Evolutionary conservation across 1,139 yeast species (phyloP), one percentile per base, ranked within the genome.

Genomic region (Suhomyces chickasaworum): DNA sequence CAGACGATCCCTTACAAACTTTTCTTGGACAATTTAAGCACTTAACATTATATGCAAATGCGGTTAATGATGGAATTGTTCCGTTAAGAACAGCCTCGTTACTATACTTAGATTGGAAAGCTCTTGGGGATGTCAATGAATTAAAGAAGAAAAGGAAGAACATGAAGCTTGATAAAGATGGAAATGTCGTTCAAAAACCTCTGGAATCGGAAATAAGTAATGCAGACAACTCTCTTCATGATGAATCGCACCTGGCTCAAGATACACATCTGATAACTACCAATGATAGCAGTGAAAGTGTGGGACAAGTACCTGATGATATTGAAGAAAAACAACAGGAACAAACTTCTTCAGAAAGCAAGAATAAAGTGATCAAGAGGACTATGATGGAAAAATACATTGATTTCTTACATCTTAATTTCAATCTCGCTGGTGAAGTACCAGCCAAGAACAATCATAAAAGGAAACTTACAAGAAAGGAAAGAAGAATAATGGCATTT

Each of bases 71-170:
- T 39, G 67, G 67, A 1, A 62, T 63, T 20, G 67, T 61, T 3
- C 66, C 67, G 1, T 47, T 63, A 18, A 51, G 67, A 15, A 63
- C 67, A 1, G 53, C 61, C 6, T 59, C 65, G 2, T 49, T 63
- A 31, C 44, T 63, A 22, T 63, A 60, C 33, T 48, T 63, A 34
- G 67, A 63, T 48, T 63, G 62, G 60, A 53, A 55, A 15, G 65
- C 65, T 1, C 49, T 63, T 21, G 75, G 74, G 1, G 70, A 69
- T 45, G 73, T 65, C 12, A 60, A 59, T 37, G 65, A 55, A 27
- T 53, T 67, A 36, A 63, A 60, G 47, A 52, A 50, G 31, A 50
- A 53, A 8, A 23, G 22, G 23, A 54, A 50, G 31, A 20, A 10
- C 16, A 32, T 22, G 13, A 38, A 21, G 29, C 13, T 22, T 12